Evolutionary conservation across 176 grass and related monocot genomes (phyloP).

Genomic region (Carex scoparia): DNA sequence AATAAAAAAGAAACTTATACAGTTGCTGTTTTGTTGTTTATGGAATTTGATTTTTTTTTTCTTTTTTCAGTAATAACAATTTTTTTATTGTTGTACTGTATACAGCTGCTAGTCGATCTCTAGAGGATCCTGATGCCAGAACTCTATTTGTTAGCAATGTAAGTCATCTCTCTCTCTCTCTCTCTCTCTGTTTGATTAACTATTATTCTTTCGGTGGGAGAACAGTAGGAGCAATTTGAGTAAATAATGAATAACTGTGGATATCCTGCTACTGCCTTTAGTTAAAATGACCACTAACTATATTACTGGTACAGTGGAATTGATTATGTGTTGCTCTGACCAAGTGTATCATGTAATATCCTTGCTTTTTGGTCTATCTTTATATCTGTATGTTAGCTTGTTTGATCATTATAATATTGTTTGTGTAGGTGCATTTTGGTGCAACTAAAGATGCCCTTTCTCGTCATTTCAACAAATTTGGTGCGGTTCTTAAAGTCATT

Average conservation of each 20-base stretch:
- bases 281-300: background rate
- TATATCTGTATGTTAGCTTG: background rate
- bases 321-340: background rate
- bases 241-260: background rate
- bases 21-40: background rate
- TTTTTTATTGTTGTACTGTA: background rate
- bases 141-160: conserved; percentile 32
- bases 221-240: background rate
- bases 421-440: conserved; percentile 20
- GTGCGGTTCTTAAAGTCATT: conserved; percentile 77
- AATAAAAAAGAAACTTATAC: background rate
- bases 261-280: background rate
- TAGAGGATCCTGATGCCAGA: conserved; percentile 27
- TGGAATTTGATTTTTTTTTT: background rate
- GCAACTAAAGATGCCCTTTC: conserved; percentile 91
- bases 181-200: background rate
- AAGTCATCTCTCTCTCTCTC: background rate
- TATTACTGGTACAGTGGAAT: background rate
- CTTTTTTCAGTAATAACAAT: background rate
- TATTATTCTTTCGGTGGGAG: background rate
- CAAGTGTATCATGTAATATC: background rate
- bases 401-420: background rate
- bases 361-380: background rate
- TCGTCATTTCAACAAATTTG: conserved; percentile 93
- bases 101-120: conserved; percentile 13